A percentile compares a stretch with the other conserved stretches of the same genome.
Evolutionary conservation across 192 early-diverging fungal species (phyloP).

Genomic region (Spinellus fusiger): DNA sequence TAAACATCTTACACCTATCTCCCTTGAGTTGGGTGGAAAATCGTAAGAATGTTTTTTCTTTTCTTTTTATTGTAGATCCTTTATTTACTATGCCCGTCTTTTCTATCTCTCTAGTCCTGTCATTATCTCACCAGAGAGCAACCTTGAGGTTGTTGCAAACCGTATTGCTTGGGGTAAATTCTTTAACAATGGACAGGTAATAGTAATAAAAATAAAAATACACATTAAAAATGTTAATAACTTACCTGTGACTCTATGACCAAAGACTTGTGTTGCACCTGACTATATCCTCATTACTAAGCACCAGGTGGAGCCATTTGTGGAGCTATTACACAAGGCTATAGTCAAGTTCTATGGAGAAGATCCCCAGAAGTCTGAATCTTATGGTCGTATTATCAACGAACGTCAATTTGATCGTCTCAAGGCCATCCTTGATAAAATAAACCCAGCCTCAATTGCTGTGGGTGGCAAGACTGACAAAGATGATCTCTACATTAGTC

Average conservation of each 20-base stretch:
- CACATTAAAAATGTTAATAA: not conserved
- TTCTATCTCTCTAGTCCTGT: constrained; percentile 35
- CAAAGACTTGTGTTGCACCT: constrained; percentile 77
- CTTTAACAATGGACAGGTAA: constrained; percentile 76
- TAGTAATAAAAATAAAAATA: not conserved
- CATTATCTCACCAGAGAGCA: constrained; percentile 51
- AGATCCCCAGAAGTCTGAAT: constrained; percentile 41
- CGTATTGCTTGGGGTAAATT: constrained; percentile 78
- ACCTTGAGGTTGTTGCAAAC: constrained; percentile 56
- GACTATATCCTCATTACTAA: constrained; percentile 77
- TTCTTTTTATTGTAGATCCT: not conserved
- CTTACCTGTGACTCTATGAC: not conserved
- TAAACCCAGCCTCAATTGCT: constrained; percentile 28
- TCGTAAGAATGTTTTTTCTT: constrained; percentile 20
- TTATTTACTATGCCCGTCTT: not conserved
- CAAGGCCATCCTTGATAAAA: constrained; percentile 40
- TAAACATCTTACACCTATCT: constrained; percentile 71
- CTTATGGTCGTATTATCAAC: constrained; percentile 71
- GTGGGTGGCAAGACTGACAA: constrained; percentile 43
- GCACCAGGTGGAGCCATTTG: constrained; percentile 50
- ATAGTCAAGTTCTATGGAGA: constrained; percentile 43
- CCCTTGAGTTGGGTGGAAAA: constrained; percentile 94
- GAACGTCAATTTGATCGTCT: constrained; percentile 69
- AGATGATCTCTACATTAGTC: constrained; percentile 44
- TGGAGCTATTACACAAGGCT: constrained; percentile 44